These are phyloP conservation scores for Didymella glomerata DNA, from an alignment of 2,329 filamentous ascomycete genomes.

Conservation along the genomic window DNA sequence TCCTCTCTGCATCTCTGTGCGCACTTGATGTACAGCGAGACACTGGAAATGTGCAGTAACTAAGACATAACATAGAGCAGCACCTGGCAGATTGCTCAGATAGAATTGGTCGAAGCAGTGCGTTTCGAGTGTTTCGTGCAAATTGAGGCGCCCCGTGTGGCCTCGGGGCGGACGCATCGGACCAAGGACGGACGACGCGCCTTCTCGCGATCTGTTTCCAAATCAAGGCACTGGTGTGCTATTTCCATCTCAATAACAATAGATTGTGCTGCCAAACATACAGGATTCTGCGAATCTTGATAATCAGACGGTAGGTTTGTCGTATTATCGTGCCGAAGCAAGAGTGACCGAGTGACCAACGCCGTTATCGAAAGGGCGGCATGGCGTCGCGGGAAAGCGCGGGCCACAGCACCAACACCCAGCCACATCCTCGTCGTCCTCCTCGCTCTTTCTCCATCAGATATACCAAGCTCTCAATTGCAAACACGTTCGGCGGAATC, in stretches of 20 bases:
- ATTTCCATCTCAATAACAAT: neutral
- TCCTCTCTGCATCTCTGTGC: neutral
- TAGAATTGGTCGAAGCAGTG: neutral
- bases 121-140: neutral
- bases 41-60: neutral
- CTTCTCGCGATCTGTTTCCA: neutral
- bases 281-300: neutral
- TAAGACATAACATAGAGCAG: neutral
- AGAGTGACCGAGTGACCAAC: constrained; percentile 1
- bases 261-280: too few relatives aligned
- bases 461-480: neutral
- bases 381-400: neutral
- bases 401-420: neutral
- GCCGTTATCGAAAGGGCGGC: neutral
- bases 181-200: neutral
- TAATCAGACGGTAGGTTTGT: neutral
- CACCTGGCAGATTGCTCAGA: too few relatives aligned
- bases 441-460: neutral
- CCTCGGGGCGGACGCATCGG: neutral
- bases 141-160: neutral
- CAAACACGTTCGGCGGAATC: neutral
- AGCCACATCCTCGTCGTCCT: neutral
- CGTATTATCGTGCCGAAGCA: neutral
- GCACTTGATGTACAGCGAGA: neutral
- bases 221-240: neutral